Percentiles rank a stretch among this genome's conserved stretches.
Conservation (phyloP, 108 stramenopile species). For the Conticribra guillardii region DNA sequence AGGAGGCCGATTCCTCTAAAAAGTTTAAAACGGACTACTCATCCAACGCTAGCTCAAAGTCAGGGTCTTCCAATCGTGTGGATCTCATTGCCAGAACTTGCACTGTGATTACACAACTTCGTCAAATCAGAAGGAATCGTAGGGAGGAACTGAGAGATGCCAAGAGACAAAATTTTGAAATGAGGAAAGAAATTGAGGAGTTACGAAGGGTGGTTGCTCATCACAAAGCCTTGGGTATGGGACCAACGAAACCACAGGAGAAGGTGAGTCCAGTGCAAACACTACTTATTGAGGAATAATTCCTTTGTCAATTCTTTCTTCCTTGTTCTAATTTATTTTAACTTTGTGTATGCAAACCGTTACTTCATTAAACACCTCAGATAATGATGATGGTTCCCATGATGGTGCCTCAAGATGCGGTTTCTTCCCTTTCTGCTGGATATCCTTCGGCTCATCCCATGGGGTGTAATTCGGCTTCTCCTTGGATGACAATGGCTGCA, state of each 20-base stretch:
- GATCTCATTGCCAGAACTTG: constrained; percentile 85
- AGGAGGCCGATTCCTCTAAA: background rate
- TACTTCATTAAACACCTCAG: too few species aligned
- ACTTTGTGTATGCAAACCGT: too few species aligned
- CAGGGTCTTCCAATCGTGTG: constrained; percentile 71
- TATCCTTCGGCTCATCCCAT: constrained; percentile 28
- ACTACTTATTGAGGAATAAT: background rate
- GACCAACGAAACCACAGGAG: constrained; percentile 45
- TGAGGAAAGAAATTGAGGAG: constrained; percentile 55
- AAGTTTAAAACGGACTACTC: background rate
- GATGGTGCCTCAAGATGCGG: constrained; percentile 73
- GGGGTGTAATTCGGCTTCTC: constrained; percentile 7
- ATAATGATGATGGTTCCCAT: constrained; percentile 91
- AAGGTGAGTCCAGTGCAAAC: constrained; percentile 13
- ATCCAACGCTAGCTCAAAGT: background rate
- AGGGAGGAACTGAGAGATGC: constrained; percentile 33
- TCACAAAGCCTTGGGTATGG: constrained; percentile 46
- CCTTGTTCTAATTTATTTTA: background rate
- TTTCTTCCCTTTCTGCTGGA: constrained; percentile 36
- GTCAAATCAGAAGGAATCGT: constrained; percentile 26
- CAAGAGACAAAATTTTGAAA: constrained; percentile 34
- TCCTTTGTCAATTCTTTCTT: background rate
- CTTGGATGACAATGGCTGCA: constrained; percentile 28
- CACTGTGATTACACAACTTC: constrained; percentile 35
- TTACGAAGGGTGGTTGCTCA: constrained; percentile 64